phyloP scores from a whole-genome alignment of 2,329 filamentous ascomycete genomes.

The Beauveria bassiana region DNA sequence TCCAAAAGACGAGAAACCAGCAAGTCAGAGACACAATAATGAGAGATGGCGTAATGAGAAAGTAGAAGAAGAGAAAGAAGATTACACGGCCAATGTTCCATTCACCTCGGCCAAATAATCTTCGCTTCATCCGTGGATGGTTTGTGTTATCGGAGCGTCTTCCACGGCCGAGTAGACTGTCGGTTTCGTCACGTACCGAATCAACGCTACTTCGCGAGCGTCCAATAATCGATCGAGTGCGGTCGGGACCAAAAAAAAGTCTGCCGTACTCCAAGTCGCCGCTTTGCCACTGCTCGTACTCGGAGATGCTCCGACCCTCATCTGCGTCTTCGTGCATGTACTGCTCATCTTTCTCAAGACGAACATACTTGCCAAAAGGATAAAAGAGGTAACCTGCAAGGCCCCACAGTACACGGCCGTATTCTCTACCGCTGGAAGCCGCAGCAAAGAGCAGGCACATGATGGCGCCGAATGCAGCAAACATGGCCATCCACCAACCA shows the following conservation, averaged over 20 bases:
- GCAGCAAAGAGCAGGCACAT: slow-evolving; percentile 76
- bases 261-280: slow-evolving; percentile 93
- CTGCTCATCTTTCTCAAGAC: slow-evolving; percentile 85
- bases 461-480: slow-evolving; percentile 65
- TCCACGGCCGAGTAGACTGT: slow-evolving; percentile 69
- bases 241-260: slow-evolving; percentile 85
- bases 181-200: slow-evolving; percentile 74
- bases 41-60: slow-evolving; percentile 77
- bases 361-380: slow-evolving; percentile 93
- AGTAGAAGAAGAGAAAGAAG: slow-evolving; percentile 96
- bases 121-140: slow-evolving; percentile 54
- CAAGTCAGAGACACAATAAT: slow-evolving; percentile 81
- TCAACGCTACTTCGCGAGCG: slow-evolving; percentile 83
- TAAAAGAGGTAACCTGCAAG: slow-evolving; percentile 85
- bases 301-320: slow-evolving; percentile 92
- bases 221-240: slow-evolving; percentile 72
- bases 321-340: slow-evolving; percentile 93
- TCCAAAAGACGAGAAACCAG: slow-evolving; percentile 96
- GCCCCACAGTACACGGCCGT: slow-evolving; percentile 78
- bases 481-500: slow-evolving; percentile 88
- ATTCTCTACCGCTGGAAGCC: slow-evolving; percentile 71
- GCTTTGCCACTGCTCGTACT: slow-evolving; percentile 98
- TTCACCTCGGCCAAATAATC: slow-evolving; percentile 88
- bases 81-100: slow-evolving; percentile 93
- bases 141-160: slow-evolving; percentile 42